Conservation (phyloP, 1,284 basidiomycete species). For the Coniophora puteana region DNA sequence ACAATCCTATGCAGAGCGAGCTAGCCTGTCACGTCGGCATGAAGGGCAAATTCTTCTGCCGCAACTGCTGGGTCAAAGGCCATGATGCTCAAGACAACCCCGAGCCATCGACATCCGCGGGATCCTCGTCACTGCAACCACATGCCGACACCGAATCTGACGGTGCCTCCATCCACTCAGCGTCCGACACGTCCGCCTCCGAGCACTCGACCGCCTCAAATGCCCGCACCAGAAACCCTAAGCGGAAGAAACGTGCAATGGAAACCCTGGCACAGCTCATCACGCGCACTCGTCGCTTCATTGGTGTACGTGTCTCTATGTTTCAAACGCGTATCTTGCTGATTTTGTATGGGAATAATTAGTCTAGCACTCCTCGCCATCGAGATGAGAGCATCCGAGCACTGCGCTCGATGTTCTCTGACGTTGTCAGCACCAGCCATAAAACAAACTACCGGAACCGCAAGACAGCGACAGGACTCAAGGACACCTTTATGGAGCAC, state of each 20-base stretch:
- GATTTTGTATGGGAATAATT: neutral
- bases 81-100: conserved; percentile 7
- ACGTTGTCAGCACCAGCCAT: neutral
- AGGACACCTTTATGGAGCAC: conserved; percentile 3
- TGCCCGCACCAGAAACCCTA: too few species aligned
- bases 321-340: neutral
- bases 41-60: conserved; percentile 25
- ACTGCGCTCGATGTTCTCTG: conserved; percentile 1
- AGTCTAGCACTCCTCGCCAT: neutral
- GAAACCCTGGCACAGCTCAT: conserved; percentile 3
- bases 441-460: conserved; percentile 1
- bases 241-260: conserved; percentile 1
- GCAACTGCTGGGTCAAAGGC: conserved; percentile 20
- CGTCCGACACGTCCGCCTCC: too few species aligned
- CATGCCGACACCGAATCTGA: too few species aligned
- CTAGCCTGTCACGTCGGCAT: conserved; percentile 26
- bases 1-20: conserved; percentile 33
- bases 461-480: conserved; percentile 1
- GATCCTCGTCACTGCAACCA: too few species aligned
- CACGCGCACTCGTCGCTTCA: neutral
- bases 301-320: conserved; percentile 1
- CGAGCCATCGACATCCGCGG: neutral
- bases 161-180: too few species aligned
- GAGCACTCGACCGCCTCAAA: too few species aligned
- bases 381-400: neutral